Conservation (phyloP, 768 basidiomycete species). For the Tylopilus plumbeoviolaceoides region DNA sequence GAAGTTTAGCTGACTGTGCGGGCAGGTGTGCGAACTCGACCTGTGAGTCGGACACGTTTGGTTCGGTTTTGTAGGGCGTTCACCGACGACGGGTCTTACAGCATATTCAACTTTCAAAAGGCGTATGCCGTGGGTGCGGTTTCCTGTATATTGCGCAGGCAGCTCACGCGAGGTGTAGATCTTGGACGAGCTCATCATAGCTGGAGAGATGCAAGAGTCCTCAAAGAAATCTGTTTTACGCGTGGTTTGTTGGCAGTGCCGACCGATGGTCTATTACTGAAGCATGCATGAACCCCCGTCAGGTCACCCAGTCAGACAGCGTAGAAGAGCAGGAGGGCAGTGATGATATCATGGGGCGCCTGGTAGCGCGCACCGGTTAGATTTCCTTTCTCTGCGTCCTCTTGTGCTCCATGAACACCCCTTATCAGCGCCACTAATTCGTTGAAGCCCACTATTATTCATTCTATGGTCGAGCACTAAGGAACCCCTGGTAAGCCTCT, state of each 20-base stretch:
- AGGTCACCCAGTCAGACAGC: slow-evolving; percentile 84
- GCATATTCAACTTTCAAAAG: slow-evolving; percentile 97
- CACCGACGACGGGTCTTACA: slow-evolving; percentile 29
- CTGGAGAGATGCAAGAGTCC: slow-evolving; percentile 92
- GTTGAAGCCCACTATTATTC: slow-evolving; percentile 13
- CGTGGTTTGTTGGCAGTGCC: slow-evolving; percentile 37
- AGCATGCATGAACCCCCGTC: background rate
- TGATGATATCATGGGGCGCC: slow-evolving; percentile 74
- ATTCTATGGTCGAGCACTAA: background rate
- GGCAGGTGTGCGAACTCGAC: slow-evolving; percentile 86
- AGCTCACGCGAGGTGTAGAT: slow-evolving; percentile 43
- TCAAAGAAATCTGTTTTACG: slow-evolving; percentile 70
- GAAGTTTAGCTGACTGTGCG: background rate
- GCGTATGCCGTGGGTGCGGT: slow-evolving; percentile 68
- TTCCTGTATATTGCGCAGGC: background rate
- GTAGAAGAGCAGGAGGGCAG: slow-evolving; percentile 84
- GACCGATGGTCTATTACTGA: slow-evolving; percentile 9
- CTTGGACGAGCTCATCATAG: slow-evolving; percentile 89
- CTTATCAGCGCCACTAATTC: slow-evolving; percentile 26
- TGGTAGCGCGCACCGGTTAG: slow-evolving; percentile 73
- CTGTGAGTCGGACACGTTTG: slow-evolving; percentile 49
- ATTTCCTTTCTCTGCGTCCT: slow-evolving; percentile 2
- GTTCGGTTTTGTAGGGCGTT: background rate
- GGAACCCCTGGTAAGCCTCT: background rate
- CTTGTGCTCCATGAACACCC: slow-evolving; percentile 9